Base-by-base conservation (phyloP, 2,329 filamentous ascomycete species). In the Botrytis hyacinthi region DNA sequence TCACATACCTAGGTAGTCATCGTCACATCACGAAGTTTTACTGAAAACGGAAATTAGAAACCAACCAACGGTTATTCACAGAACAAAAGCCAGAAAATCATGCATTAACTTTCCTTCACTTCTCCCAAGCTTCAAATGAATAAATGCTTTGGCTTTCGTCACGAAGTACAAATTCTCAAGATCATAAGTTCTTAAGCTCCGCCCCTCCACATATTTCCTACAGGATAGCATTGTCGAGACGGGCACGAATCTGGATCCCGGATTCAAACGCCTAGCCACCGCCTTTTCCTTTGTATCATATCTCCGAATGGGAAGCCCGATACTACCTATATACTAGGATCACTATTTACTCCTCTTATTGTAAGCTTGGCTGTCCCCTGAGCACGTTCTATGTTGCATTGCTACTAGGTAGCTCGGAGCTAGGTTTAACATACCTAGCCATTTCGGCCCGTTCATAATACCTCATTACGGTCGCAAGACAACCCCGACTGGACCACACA, bases 391-490 rank as follows among this genome's bases (percentile, higher is more conserved):
- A 32, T 57, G 35, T 42, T 57, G 29, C 48, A 69, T 42, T 66
- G 48, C 66, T 67, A 40, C 46, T 44, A 69, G 48, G 48, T 69
- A 57, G 48, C 66, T 68, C 37, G 16, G 48, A 68, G 14, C 48
- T 32, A 44, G 66, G 37, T 20, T 16, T 42, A 68, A 6, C 9
- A 67, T 57, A 42, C 35, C 37, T 48, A 40, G 18, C 3, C n/a
- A 59, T 69, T 57, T 54, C 35, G 65, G 65, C 65, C 46, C 26
- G 26, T 42, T n/a, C 8, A 68, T 9, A 46, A 29, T 20, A 29
- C 18, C 65, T 54, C 35, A 32, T 68, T 16, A 54, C 46, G 26
- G 9, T 68, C 16, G 26, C 29, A 32, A 22, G n/a, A 37, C 35
- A 29, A 9, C 32, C 44, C 35, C 18, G 18, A 40, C 57, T 22